Evolutionary conservation across 805 yeast species (phyloP).

Genomic region (Candida xiaguanensis): DNA sequence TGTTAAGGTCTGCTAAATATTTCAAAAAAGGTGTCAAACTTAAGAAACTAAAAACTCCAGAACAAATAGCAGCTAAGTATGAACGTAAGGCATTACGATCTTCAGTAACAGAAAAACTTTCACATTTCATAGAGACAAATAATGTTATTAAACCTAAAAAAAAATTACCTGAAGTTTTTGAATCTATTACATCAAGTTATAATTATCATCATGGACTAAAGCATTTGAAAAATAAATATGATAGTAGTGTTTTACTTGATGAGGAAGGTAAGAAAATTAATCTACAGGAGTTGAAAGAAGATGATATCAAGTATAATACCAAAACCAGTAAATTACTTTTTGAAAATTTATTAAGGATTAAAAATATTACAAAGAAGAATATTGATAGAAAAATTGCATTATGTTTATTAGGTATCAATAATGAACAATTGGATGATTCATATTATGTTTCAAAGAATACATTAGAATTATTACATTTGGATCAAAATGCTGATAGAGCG

Average conservation of each 20-base stretch:
- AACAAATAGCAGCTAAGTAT: neutral
- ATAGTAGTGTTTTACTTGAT: constrained; percentile 21
- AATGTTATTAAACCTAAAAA: constrained; percentile 11
- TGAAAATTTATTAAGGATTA: constrained; percentile 24
- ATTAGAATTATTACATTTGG: constrained; percentile 46
- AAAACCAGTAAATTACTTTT: constrained; percentile 20
- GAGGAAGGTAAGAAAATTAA: constrained; percentile 21
- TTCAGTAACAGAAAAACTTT: constrained; percentile 15
- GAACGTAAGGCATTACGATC: neutral
- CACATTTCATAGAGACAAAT: constrained; percentile 22
- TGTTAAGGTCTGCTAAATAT: neutral
- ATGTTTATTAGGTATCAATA: constrained; percentile 56
- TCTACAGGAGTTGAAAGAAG: constrained; percentile 19
- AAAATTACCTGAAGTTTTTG: constrained; percentile 1
- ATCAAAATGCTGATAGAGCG: constrained; percentile 50
- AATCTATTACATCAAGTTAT: neutral
- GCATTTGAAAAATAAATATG: constrained; percentile 28
- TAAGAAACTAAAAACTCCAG: neutral
- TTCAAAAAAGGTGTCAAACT: neutral
- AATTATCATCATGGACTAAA: constrained; percentile 21
- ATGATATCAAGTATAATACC: constrained; percentile 20
- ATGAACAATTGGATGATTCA: constrained; percentile 56
- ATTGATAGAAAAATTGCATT: constrained; percentile 46
- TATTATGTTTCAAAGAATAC: constrained; percentile 52
- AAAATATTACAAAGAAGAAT: constrained; percentile 20